These are phyloP conservation scores for Calonectria honghensis DNA, from an alignment of 2,329 filamentous ascomycete species.

Conservation along the genomic window DNA sequence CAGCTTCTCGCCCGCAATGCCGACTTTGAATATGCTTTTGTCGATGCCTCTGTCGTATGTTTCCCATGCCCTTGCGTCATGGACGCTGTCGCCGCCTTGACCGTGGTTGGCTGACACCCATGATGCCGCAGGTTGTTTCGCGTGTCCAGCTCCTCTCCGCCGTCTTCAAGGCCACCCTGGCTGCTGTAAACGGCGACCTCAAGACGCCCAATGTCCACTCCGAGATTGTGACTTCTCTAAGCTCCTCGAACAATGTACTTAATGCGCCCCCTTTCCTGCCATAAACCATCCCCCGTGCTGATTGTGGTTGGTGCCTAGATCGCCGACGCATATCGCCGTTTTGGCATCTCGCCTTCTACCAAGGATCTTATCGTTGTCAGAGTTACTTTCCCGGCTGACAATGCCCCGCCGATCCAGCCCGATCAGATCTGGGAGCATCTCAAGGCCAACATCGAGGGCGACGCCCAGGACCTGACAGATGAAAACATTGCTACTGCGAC, in stretches of 20 bases:
- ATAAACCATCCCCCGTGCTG: constrained; percentile 22
- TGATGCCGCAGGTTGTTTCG: constrained; percentile 76
- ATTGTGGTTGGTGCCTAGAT: constrained; percentile 74
- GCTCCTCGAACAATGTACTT: constrained; percentile 85
- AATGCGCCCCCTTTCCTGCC: background rate
- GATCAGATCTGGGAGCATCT: constrained; percentile 77
- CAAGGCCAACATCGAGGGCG: constrained; percentile 76
- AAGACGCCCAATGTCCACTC: constrained; percentile 92
- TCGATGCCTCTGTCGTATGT: constrained; percentile 87
- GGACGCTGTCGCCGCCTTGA: constrained; percentile 19
- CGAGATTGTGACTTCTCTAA: constrained; percentile 88
- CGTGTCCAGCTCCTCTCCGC: constrained; percentile 84
- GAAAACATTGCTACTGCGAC: constrained; percentile 74
- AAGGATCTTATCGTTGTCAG: constrained; percentile 88
- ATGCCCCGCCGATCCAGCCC: constrained; percentile 64
- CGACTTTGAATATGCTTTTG: constrained; percentile 93
- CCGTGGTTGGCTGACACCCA: constrained; percentile 33
- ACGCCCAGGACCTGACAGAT: constrained; percentile 76
- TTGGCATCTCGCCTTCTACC: constrained; percentile 85
- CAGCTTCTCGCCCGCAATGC: constrained; percentile 90
- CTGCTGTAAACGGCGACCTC: constrained; percentile 75
- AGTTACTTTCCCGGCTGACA: constrained; percentile 73
- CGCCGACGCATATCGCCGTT: constrained; percentile 91
- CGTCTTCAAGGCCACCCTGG: constrained; percentile 84
- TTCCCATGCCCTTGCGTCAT: constrained; percentile 18